phyloP scores from a whole-genome alignment of 1,139 yeast species.

The Suhomyces maxii region DNA sequence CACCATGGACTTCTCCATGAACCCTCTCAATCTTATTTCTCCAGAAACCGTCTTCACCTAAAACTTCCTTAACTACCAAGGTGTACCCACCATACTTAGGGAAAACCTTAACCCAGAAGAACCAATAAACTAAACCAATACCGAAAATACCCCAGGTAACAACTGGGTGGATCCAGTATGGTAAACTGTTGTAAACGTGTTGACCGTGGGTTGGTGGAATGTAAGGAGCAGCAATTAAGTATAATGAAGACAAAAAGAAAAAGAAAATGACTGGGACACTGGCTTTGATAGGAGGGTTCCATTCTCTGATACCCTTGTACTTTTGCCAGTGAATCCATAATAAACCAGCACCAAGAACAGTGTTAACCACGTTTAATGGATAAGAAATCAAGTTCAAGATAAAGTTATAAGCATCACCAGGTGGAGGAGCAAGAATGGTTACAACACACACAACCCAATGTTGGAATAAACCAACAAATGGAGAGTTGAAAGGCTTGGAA shows the following conservation, averaged over 20 bases:
- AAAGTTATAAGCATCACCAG: constrained; percentile 52
- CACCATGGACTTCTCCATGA: constrained; percentile 8
- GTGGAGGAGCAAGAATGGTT: constrained; percentile 51
- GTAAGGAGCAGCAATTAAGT: constrained; percentile 77
- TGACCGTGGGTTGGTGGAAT: constrained; percentile 72
- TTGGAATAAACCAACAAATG: constrained; percentile 59
- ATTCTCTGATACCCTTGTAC: constrained; percentile 51
- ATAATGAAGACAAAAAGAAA: constrained; percentile 67
- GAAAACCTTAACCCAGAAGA: constrained; percentile 60
- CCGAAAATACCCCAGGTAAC: constrained; percentile 80
- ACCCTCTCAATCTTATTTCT: constrained; percentile 58
- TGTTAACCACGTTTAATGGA: constrained; percentile 54
- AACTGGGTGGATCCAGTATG: constrained; percentile 81
- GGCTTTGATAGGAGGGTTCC: constrained; percentile 80
- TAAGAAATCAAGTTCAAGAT: constrained; percentile 50
- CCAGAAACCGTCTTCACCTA: constrained; percentile 78
- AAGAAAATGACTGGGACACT: constrained; percentile 61
- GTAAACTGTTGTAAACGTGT: constrained; percentile 63
- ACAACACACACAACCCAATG: constrained; percentile 54
- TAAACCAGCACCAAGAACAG: constrained; percentile 44
- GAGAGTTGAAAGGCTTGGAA: constrained; percentile 44
- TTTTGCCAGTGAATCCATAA: constrained; percentile 46
- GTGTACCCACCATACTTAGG: constrained; percentile 62
- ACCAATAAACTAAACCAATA: constrained; percentile 71
- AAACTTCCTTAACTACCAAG: constrained; percentile 56